Conservation (phyloP, 208 protist genomes). For the Angomonas ambiguus region DNA sequence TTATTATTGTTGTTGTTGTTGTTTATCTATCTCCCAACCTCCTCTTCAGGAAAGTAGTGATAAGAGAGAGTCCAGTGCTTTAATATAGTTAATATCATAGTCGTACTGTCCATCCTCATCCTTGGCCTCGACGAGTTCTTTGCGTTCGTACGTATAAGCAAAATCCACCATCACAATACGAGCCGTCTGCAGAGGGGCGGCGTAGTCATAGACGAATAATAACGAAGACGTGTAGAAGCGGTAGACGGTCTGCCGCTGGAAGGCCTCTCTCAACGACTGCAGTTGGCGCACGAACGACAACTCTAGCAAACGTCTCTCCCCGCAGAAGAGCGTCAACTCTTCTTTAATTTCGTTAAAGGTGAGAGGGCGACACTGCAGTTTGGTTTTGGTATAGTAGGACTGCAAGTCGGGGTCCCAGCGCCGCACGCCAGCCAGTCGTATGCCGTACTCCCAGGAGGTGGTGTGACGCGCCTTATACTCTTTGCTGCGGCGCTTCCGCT, state of each 20-base stretch:
- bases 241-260: slow-evolving; percentile 56
- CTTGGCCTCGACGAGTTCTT: slow-evolving; percentile 47
- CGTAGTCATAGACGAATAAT: slow-evolving; percentile 84
- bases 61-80: slow-evolving; percentile 69
- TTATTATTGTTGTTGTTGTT: background rate
- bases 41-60: slow-evolving; percentile 36
- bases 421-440: slow-evolving; percentile 74
- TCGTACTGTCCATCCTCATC: slow-evolving; percentile 55
- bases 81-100: slow-evolving; percentile 73
- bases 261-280: slow-evolving; percentile 40
- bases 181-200: slow-evolving; percentile 42
- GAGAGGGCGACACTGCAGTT: slow-evolving; percentile 52
- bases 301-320: slow-evolving; percentile 20
- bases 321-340: slow-evolving; percentile 43
- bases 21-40: background rate
- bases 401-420: slow-evolving; percentile 47
- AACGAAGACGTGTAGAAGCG: slow-evolving; percentile 87
- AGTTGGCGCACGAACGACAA: slow-evolving; percentile 42
- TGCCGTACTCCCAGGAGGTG: slow-evolving; percentile 66
- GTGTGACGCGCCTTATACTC: slow-evolving; percentile 51
- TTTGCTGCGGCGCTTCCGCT: slow-evolving; percentile 69
- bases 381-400: slow-evolving; percentile 47
- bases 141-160: slow-evolving; percentile 79
- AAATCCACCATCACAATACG: slow-evolving; percentile 89
- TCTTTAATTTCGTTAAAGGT: slow-evolving; percentile 43